Percentiles rank a stretch among this genome's conserved stretches.
Evolutionary conservation across 805 yeast species (phyloP).

Genomic region (Pichia californica): DNA sequence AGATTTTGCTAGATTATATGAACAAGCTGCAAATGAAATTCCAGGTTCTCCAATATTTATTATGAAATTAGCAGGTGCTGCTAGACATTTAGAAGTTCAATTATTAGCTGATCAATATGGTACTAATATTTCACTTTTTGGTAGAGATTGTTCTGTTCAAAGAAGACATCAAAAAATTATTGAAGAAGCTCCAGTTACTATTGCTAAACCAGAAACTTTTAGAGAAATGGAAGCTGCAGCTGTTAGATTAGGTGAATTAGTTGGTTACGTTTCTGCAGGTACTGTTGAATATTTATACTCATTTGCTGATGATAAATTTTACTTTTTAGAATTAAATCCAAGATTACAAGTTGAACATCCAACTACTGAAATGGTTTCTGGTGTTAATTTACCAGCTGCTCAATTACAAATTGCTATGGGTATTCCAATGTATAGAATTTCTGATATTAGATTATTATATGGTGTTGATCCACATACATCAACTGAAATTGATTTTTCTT

Average conservation of each 20-base stretch:
- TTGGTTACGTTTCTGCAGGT: slow-evolving; percentile 98
- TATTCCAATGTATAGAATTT: slow-evolving; percentile 90
- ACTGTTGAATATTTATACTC: slow-evolving; percentile 97
- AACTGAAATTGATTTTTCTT: slow-evolving; percentile 86
- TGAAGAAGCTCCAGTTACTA: slow-evolving; percentile 98
- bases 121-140: slow-evolving; percentile 92
- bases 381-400: slow-evolving; percentile 97
- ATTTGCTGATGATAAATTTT: slow-evolving; percentile 88
- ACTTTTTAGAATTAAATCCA: slow-evolving; percentile 95
- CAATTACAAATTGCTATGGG: slow-evolving; percentile 99
- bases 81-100: slow-evolving; percentile 98
- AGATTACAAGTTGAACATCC: slow-evolving; percentile 99
- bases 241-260: slow-evolving; percentile 91
- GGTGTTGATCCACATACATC: slow-evolving; percentile 95
- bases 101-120: slow-evolving; percentile 97
- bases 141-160: slow-evolving; percentile 99
- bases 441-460: slow-evolving; percentile 85
- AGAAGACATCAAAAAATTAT: slow-evolving; percentile 98
- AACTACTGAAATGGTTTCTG: slow-evolving; percentile 98
- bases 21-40: slow-evolving; percentile 94
- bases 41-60: slow-evolving; percentile 99
- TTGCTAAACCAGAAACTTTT: slow-evolving; percentile 84
- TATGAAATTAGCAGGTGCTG: slow-evolving; percentile 95
- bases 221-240: slow-evolving; percentile 94
- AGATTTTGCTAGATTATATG: slow-evolving; percentile 68